Evolutionary conservation across 1,139 yeast species (phyloP), one percentile per base, ranked within the genome.

Genomic region (Scheffersomyces cryptocercus): DNA sequence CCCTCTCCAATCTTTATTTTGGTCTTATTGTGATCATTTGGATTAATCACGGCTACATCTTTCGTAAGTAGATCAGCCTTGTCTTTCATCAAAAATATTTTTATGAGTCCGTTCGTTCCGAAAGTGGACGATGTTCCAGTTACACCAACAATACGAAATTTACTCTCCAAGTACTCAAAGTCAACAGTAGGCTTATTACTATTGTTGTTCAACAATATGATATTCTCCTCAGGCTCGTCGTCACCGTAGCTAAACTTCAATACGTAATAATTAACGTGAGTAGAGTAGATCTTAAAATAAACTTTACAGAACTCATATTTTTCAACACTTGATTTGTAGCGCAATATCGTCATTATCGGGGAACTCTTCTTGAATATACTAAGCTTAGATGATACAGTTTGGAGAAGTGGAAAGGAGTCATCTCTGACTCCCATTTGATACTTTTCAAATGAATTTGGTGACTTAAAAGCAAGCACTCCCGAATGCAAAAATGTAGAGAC

Each of bases 81-180:
- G 2, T 52, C 46, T 11, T 53, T 46, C 57, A 72, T 54, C 6
- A 68, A 59, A 41, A 50, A 62, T 29, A 67, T 41, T 39, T 62
- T 59, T 33, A 70, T 55, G 10, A 63, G 51, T 1, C 71, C 68
- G 41, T 62, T 66, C 4, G 35, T 31, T 7, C 74, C 75, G 47
- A 70, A 69, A 0, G 75, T 67, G 8, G 76, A 68, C 1, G 73
- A 55, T 3, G 70, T 65, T 0, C 74, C 75, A 3, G 73, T 61
- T 1, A 68, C 61, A 0, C 77, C 77, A 32, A 52, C 45, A 3
- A 68, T 54, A 28, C 77, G 56, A 26, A 71, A 53, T 42, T 67
- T 67, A 24, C 71, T 61, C 29, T 52, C 54, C 31, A 57, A 54
- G 51, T 59, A 62, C 26, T 52, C 44, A 29, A 67, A 58, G 47